These are phyloP conservation scores for Ceratopteris richardii DNA, from an alignment of 75 land plant species.

Conservation along the genomic window DNA sequence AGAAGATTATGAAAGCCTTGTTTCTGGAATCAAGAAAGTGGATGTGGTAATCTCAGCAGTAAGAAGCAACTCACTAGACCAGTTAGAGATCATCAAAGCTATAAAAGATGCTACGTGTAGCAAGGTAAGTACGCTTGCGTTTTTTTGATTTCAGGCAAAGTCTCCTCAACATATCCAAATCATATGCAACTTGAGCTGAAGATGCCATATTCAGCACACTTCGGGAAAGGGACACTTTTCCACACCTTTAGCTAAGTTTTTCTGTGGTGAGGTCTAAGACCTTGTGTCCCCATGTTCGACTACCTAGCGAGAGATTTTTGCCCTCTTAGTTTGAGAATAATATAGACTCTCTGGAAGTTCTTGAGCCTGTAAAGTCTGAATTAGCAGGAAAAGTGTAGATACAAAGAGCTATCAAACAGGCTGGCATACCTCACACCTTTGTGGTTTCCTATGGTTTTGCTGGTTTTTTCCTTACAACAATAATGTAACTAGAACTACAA, in stretches of 20 bases:
- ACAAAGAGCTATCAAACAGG: constrained; percentile 38
- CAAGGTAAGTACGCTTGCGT: constrained; percentile 18
- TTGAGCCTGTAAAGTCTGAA: constrained; percentile 31
- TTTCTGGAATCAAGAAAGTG: constrained; percentile 28
- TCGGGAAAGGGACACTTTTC: too few species aligned
- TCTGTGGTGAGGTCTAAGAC: too few species aligned
- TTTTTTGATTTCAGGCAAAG: too few species aligned
- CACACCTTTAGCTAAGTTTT: too few species aligned
- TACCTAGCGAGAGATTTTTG: constrained; percentile 51
- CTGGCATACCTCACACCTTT: constrained; percentile 51
- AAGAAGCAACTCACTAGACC: constrained; percentile 19
- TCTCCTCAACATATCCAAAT: too few species aligned
- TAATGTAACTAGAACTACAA: constrained; percentile 25
- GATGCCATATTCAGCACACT: too few species aligned
- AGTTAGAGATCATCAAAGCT: constrained; percentile 25
- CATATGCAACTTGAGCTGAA: too few species aligned
- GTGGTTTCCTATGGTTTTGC: constrained; percentile 32
- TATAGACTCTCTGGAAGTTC: constrained; percentile 28
- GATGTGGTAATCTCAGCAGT: constrained; percentile 36
- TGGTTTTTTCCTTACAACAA: constrained; percentile 21
- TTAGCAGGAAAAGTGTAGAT: constrained; percentile 24
- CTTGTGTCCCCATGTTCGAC: too few species aligned
- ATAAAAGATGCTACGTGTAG: constrained; percentile 33
- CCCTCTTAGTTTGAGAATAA: constrained; percentile 67
- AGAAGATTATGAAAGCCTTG: constrained; percentile 25